Base-by-base conservation (phyloP, 2,329 filamentous ascomycete genomes). In the Aspergillus thermomutatus region DNA sequence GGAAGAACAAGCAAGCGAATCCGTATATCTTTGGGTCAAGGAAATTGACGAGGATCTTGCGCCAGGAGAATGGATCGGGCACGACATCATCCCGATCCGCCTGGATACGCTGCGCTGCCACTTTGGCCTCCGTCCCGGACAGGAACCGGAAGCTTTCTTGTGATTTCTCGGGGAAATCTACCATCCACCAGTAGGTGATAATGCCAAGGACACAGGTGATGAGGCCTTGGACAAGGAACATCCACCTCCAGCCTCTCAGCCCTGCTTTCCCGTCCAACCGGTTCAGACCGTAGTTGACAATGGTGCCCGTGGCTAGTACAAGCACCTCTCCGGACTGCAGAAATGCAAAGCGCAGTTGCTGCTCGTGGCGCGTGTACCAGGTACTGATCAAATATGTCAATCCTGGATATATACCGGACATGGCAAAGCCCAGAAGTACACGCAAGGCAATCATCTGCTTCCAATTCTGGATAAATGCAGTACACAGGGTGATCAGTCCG, bases 271-370 rank as follows among this genome's bases (percentile, higher is more conserved):
- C 84, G 61, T 87, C 71, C 2, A 89, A 75, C 50, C 83, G 78
- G 57, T 89, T 88, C n/a, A 90, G 77, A 0, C 83, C 87, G 64
- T 82, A 90, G 68, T 90, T 90, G 64, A 89, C 82, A 58, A 89
- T 85, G 50, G 81, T 79, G 4, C 86, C 86, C 0, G 86, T 88
- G 0, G 86, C 86, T 1, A 90, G 77, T 3, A 88, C 79, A 17
- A 83, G 79, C 25, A 89, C 85, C 66, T 89, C 82, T 1, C 85
- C 85, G 45, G 79, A 83, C 69, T 88, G 85, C 63, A 88, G 74
- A 56, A 85, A 83, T 0, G 85, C 86, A 63, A 87, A 89, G 25
- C 86, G 81, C 27, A 86, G 78, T 71, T 88, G 85, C 67, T 87
- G 84, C 70, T 88, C 85, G 26, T 75, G 73, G n/a, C 87, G 76